Evolutionary conservation across 805 yeast species (phyloP).

Genomic region (Saturnispora silvae): DNA sequence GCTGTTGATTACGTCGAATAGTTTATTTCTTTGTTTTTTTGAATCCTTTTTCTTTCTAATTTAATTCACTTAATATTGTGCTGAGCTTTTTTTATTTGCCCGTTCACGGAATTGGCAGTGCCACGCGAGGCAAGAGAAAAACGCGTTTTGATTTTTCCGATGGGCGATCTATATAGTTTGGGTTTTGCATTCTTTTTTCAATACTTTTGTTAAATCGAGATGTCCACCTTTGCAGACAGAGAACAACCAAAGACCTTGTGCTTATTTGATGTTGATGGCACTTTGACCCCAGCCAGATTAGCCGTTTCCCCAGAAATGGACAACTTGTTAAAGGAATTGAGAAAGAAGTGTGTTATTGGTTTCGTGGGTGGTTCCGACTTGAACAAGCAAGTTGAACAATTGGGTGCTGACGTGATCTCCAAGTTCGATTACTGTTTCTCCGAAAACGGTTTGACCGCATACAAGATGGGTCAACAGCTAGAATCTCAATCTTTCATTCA

Average conservation of each 20-base stretch:
- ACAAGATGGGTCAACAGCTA: constrained; percentile 77
- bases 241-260: constrained; percentile 81
- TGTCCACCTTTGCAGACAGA: constrained; percentile 46
- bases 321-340: constrained; percentile 56
- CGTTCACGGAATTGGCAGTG: too few relatives aligned
- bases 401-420: constrained; percentile 66
- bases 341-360: constrained; percentile 90
- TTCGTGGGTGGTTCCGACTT: constrained; percentile 97
- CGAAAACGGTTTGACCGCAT: constrained; percentile 97
- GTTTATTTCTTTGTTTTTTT: background rate
- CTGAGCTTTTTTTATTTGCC: too few relatives aligned
- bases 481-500: constrained; percentile 89
- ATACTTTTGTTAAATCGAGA: constrained; percentile 6
- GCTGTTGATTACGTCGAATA: constrained; percentile 2
- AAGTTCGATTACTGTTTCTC: constrained; percentile 94
- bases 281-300: constrained; percentile 91
- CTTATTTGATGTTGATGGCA: constrained; percentile 96
- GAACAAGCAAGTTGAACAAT: constrained; percentile 90
- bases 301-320: constrained; percentile 66
- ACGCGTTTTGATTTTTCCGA: constrained; percentile 4
- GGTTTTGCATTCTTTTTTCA: background rate
- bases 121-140: background rate
- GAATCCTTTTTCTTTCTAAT: too few relatives aligned
- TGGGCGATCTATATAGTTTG: background rate
- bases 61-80: too few relatives aligned